Conservation (phyloP, 129 eudicot genomes). For the Arctium lappa region DNA sequence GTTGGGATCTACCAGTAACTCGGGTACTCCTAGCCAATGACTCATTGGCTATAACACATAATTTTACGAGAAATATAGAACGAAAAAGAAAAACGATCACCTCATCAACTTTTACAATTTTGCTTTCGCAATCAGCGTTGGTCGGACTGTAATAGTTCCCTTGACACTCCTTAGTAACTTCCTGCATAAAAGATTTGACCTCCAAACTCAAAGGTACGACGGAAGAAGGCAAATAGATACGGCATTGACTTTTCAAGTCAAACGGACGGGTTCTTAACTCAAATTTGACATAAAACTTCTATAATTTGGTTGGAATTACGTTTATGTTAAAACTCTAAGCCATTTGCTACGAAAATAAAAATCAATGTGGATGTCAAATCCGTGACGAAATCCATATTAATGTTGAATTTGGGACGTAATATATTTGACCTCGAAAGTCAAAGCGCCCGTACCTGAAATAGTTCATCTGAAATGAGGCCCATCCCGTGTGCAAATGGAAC, state of each 20-base stretch:
- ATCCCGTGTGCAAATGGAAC: conserved; percentile 96
- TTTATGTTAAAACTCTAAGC: background rate
- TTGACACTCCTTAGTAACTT: conserved; percentile 47
- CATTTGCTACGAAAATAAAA: background rate
- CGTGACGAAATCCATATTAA: background rate
- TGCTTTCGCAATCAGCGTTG: conserved; percentile 46
- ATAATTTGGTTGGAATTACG: background rate
- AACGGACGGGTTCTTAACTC: background rate
- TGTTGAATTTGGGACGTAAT: background rate
- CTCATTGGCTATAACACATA: background rate
- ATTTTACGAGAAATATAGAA: background rate
- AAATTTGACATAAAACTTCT: background rate
- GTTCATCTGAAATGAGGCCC: conserved; percentile 93
- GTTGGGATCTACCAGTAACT: no score
- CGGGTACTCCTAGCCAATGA: no score
- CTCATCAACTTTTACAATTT: conserved; percentile 60
- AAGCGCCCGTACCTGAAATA: conserved; percentile 45
- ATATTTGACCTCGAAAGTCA: conserved; percentile 1
- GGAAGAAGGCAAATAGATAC: background rate
- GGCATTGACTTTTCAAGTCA: background rate
- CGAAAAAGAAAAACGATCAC: conserved; percentile 29
- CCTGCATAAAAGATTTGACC: conserved; percentile 38
- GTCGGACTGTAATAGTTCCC: conserved; percentile 69
- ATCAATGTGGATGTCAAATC: background rate
- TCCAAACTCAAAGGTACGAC: conserved; percentile 2